Evolutionary conservation across 768 basidiomycete species (phyloP).

Genomic region (Solioccasus polychromus): DNA sequence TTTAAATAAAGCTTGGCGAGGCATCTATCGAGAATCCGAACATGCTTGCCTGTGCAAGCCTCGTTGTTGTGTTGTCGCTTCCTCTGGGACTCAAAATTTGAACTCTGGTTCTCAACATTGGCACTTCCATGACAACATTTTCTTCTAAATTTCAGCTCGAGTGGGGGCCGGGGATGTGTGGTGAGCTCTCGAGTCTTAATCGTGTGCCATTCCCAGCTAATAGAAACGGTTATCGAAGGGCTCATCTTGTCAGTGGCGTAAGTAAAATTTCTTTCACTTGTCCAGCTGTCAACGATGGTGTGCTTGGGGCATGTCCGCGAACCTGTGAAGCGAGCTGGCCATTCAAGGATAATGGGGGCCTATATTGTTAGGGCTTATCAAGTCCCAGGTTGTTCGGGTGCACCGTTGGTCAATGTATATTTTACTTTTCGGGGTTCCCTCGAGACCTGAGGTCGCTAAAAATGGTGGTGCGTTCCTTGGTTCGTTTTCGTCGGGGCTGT

Average conservation of each 20-base stretch:
- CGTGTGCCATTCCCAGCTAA: background rate
- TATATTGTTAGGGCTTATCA: too few species aligned
- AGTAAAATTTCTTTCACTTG: background rate
- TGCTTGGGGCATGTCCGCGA: too few species aligned
- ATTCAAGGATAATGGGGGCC: too few species aligned
- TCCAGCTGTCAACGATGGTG: background rate
- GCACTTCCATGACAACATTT: too few species aligned
- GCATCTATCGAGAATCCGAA: too few species aligned
- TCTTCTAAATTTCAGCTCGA: background rate
- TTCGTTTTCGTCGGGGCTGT: background rate
- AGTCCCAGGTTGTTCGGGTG: slow-evolving; percentile 9
- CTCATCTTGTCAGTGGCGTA: slow-evolving; percentile 3
- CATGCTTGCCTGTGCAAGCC: too few species aligned
- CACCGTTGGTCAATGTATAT: slow-evolving; percentile 6
- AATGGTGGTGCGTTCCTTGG: background rate
- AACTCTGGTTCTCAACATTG: background rate
- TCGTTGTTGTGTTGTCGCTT: background rate
- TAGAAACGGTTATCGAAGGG: background rate
- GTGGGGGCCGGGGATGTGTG: background rate
- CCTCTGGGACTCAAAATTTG: background rate
- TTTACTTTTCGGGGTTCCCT: slow-evolving; percentile 11
- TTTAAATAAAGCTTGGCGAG: too few species aligned
- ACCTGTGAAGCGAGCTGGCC: too few species aligned
- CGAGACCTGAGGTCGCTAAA: slow-evolving; percentile 7
- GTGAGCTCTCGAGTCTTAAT: background rate